Evolutionary conservation across 345 rosid species (phyloP).

Genomic region (Iberis pinnata): DNA sequence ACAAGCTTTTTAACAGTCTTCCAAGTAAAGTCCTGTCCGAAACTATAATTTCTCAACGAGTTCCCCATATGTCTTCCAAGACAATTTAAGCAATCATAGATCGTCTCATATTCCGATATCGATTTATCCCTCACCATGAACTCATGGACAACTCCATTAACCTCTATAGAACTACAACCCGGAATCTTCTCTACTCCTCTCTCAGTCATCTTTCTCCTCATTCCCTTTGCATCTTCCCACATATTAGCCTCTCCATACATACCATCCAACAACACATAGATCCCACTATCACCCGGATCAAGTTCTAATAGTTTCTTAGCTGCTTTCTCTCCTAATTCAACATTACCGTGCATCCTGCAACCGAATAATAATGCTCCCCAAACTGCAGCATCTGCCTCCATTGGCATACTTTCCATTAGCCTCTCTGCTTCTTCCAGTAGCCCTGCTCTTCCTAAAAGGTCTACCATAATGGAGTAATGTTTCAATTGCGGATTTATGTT

Average conservation of each 20-base stretch:
- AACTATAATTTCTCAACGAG: background rate
- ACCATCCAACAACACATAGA: constrained; percentile 63
- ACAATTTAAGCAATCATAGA: constrained; percentile 51
- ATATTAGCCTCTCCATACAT: constrained; percentile 71
- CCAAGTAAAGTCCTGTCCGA: background rate
- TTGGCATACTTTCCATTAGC: constrained; percentile 62
- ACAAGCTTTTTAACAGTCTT: too few species aligned
- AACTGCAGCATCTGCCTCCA: constrained; percentile 62
- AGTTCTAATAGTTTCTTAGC: constrained; percentile 70
- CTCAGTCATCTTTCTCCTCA: constrained; percentile 59
- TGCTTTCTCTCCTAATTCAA: constrained; percentile 60
- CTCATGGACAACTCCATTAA: constrained; percentile 50
- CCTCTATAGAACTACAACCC: constrained; percentile 72
- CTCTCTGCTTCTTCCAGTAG: constrained; percentile 62
- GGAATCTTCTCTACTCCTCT: constrained; percentile 76
- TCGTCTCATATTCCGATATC: constrained; percentile 39
- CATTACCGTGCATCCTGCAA: constrained; percentile 59
- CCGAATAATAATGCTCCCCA: constrained; percentile 87
- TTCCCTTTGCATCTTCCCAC: constrained; percentile 59
- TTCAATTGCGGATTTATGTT: constrained; percentile 49
- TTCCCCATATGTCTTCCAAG: constrained; percentile 38
- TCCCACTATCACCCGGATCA: constrained; percentile 73
- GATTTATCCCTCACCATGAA: constrained; percentile 70
- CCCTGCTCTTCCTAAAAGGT: constrained; percentile 83
- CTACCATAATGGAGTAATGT: constrained; percentile 88